Evolutionary conservation across 1,284 basidiomycete species (phyloP), one percentile per base, ranked within the genome.

Genomic region (Ustilago vetiveriae): DNA sequence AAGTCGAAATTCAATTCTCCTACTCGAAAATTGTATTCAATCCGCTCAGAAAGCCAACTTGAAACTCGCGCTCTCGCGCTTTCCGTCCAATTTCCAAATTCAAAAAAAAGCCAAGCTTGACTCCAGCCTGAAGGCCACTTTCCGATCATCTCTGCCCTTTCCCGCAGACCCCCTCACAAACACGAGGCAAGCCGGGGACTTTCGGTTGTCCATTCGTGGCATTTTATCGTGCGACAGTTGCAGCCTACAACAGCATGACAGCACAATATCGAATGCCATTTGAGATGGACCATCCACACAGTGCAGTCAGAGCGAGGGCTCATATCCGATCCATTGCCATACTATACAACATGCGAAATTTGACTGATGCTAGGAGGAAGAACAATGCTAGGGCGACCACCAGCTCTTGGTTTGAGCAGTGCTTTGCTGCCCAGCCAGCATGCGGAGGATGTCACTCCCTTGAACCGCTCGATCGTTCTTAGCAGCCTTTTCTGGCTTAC

Each of bases 341-440:
- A n/a, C n/a, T n/a, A n/a, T n/a, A n/a, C n/a, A n/a, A n/a, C n/a
- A n/a, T n/a, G n/a, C n/a, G n/a, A n/a, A n/a, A n/a, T 30, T 35
- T 35, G 33, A 2, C 2, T 9, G 14, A 2, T 35, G 16, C 2
- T 6, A 35, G 7, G 33, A 35, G 13, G 17, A 35, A 35, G 10
- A 11, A n/a, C 14, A 35, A 13, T n/a, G 2, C 47, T 57, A 52
- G 7, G 27, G 40, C 21, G 27, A 52, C 67, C 67, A 70, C 67
- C 67, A 70, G 3, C 38, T 10, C 52, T 70, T 70, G 3, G 52
- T 59, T 19, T 26, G 47, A 14, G 49, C 52, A 6, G 60, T 65
- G 35, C 51, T 49, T 24, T 48, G 60, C 42, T 70, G 55, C 9
- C 67, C 60, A 3, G 67, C 60, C 40, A 70, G 30, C 60, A 65